Conservation (phyloP, 306 rosid genomes). For the Cucurbita pepo region DNA sequence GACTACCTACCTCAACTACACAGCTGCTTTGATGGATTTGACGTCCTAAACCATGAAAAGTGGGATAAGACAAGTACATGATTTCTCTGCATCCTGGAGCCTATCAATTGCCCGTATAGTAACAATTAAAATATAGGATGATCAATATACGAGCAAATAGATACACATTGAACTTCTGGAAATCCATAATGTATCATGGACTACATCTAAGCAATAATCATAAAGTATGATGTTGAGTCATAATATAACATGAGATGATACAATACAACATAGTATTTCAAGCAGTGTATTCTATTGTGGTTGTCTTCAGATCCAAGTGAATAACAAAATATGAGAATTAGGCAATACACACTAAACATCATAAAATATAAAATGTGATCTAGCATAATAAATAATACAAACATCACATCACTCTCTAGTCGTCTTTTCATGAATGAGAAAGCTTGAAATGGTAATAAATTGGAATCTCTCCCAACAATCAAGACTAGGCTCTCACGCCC, state of each 20-base stretch:
- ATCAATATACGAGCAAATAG: neutral
- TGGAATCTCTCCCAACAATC: too few relatives aligned
- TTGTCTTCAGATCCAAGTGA: neutral
- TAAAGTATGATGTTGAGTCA: neutral
- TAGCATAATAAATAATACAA: neutral
- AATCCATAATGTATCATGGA: neutral
- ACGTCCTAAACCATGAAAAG: constrained; percentile 32
- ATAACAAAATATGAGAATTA: neutral
- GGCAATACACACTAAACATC: neutral
- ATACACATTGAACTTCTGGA: neutral
- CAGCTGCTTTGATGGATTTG: constrained; percentile 71
- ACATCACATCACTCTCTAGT: neutral
- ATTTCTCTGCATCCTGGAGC: constrained; percentile 25
- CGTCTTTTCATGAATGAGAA: neutral
- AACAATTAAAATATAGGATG: neutral
- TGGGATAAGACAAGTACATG: constrained; percentile 23
- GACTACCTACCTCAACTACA: constrained; percentile 45
- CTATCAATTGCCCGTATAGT: constrained; percentile 19
- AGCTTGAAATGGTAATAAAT: too few relatives aligned
- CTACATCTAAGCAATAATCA: constrained; percentile 1
- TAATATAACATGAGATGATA: neutral
- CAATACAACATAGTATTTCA: neutral
- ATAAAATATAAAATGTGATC: neutral
- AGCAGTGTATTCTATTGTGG: neutral
- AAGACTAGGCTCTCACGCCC: too few relatives aligned